Evolutionary conservation across 352 stramenopile genomes (phyloP).

Genomic region (Phytopythium chamaehyphon): DNA sequence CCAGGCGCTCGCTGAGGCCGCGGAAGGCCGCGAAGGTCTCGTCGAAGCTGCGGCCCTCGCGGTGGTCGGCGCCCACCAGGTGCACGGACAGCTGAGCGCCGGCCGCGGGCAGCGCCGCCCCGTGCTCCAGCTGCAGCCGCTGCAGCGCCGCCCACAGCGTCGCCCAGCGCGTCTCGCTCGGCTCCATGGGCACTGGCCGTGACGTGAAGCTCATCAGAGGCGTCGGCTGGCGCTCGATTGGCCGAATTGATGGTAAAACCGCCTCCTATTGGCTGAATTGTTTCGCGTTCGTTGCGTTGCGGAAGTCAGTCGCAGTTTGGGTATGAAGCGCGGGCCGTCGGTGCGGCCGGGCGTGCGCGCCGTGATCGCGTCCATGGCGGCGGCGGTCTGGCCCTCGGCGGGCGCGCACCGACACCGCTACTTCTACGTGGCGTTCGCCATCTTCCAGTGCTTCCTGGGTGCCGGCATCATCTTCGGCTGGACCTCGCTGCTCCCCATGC

Average conservation of each 20-base stretch:
- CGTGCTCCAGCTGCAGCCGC: constrained; percentile 18
- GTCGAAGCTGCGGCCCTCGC: constrained; percentile 53
- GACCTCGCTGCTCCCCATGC: constrained; percentile 53
- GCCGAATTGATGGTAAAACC: too few relatives aligned
- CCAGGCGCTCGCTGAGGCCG: constrained; percentile 36
- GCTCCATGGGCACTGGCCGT: too few relatives aligned
- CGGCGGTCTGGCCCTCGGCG: constrained; percentile 8
- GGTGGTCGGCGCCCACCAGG: constrained; percentile 70
- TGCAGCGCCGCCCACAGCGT: constrained; percentile 29
- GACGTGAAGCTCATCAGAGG: too few relatives aligned
- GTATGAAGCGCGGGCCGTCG: constrained; percentile 2
- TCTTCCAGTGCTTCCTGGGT: constrained; percentile 59
- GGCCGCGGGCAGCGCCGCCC: neutral
- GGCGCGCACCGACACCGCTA: constrained; percentile 27
- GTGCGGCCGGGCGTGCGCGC: constrained; percentile 6
- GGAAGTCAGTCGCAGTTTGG: neutral
- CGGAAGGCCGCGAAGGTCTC: constrained; percentile 65
- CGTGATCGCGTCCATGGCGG: constrained; percentile 19
- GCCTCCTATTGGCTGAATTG: too few relatives aligned
- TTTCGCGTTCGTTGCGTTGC: too few relatives aligned
- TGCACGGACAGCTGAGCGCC: constrained; percentile 45
- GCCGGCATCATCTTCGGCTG: constrained; percentile 62
- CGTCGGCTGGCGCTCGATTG: too few relatives aligned
- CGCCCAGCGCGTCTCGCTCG: constrained; percentile 22
- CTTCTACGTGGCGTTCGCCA: constrained; percentile 45